Evolutionary conservation across 257 asterid species (phyloP).

Genomic region (Jasminum sambac): DNA sequence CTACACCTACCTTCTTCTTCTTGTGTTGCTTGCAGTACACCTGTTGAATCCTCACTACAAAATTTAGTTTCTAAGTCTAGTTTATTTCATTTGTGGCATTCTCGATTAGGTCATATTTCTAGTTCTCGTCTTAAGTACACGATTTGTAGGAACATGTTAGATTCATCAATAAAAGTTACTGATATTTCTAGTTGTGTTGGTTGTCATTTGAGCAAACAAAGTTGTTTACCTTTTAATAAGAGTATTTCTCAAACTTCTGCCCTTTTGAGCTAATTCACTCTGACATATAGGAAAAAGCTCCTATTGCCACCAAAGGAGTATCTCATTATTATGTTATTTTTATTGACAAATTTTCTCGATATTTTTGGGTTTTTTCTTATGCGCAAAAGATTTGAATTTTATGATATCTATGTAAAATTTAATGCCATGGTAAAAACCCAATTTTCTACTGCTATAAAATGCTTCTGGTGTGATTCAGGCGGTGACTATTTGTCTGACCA

Average conservation of each 20-base stretch:
- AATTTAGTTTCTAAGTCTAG: neutral
- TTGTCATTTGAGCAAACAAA: neutral
- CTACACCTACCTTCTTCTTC: neutral
- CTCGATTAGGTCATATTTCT: neutral
- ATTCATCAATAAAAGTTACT: too few relatives aligned
- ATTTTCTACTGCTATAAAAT: neutral
- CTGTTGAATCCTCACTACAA: neutral
- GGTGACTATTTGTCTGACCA: neutral
- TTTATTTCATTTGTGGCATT: too few relatives aligned
- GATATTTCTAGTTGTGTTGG: neutral
- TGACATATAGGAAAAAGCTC: neutral
- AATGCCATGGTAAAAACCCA: too few relatives aligned
- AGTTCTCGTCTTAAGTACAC: too few relatives aligned
- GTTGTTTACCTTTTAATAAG: neutral
- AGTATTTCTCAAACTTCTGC: neutral
- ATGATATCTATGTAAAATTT: too few relatives aligned
- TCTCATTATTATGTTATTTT: neutral
- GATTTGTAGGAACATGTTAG: too few relatives aligned
- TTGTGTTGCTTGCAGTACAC: too few relatives aligned
- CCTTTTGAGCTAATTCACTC: neutral
- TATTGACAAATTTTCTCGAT: too few relatives aligned
- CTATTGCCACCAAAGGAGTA: neutral
- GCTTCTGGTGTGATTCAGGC: neutral
- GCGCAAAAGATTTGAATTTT: too few relatives aligned
- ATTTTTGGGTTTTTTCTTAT: too few relatives aligned